phyloP scores from a whole-genome alignment of 2,329 filamentous ascomycete genomes.

The Venturia oleaginea region DNA sequence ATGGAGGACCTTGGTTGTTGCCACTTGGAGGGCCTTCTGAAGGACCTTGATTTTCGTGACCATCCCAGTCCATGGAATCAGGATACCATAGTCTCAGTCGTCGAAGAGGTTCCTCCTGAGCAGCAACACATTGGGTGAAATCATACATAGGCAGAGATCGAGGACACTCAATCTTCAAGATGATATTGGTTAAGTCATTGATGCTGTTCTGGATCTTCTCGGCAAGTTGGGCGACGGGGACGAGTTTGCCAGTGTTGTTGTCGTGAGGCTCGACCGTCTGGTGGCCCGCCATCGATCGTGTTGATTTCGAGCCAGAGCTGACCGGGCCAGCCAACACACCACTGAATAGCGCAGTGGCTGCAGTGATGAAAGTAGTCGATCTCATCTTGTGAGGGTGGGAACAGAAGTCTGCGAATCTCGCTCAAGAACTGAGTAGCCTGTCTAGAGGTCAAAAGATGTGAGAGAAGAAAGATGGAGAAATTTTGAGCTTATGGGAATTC shows the following conservation, averaged over 20 bases:
- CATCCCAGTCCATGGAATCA: background rate
- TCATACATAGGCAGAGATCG: background rate
- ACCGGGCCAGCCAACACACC: background rate
- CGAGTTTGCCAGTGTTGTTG: conserved; percentile 1
- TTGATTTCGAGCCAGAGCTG: background rate
- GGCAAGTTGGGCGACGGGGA: background rate
- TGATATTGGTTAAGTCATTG: background rate
- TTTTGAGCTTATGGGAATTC: background rate
- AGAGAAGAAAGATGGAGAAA: background rate
- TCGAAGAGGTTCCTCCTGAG: background rate
- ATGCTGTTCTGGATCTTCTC: background rate
- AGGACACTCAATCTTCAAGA: conserved; percentile 2
- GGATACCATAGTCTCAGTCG: background rate
- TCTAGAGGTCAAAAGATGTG: background rate
- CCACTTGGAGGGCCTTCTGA: background rate
- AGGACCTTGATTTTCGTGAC: background rate
- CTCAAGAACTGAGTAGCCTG: background rate
- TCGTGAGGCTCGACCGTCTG: background rate
- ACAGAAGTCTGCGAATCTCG: too few relatives aligned
- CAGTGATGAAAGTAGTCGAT: background rate
- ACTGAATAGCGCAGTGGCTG: background rate
- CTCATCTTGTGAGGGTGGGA: background rate
- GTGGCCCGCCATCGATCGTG: background rate
- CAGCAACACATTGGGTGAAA: background rate
- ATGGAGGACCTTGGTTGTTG: too few relatives aligned